Base-by-base conservation (phyloP, 2,329 filamentous ascomycete species). In the Diaporthe sp. region DNA sequence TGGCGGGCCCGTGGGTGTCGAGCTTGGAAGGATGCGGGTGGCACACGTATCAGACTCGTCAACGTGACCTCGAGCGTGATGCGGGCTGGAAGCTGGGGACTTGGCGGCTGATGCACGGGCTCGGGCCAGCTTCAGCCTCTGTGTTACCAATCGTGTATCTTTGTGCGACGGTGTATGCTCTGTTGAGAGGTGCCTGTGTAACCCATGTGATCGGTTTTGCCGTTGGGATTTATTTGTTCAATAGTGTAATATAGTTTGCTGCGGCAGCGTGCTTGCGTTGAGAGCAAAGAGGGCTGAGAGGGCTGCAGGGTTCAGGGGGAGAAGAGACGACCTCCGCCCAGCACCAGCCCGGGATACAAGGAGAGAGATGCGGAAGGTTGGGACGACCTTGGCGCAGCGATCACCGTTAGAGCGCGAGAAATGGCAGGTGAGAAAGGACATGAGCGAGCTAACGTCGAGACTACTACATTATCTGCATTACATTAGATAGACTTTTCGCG, bases 41-140 rank as follows among this genome's bases (percentile, higher is more conserved):
- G 61, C 61, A 47, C 19, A 50, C 40, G 42, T 67, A 52, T 67
- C 61, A 67, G 64, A 54, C 33, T 19, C 28, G 64, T 4, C 64
- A 54, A 68, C 64, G 64, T 68, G 64, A 68, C 64, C 64, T 66
- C 28, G 60, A 28, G 60, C 60, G 60, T 66, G 38, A 66, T 66
- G 60, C 60, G 60, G 60, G 38, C 58, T 64, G 25, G 40, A 40
- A n/a, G 60, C 40, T 54, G 64, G 33, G 64, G 64, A 54, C 64
- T 52, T 50, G 64, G 64, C 64, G 64, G 64, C 64, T 68, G 64
- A 54, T 38, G 64, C 30, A 52, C 47, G 47, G 30, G 15, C 45
- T 67, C 45, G 45, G 64, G 30, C 30, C 61, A 52, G 9, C 13
- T 52, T 67, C 64, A 67, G 61, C 61, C 64, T 52, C 64, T 50